Evolutionary conservation across 495 filamentous ascomycete species (phyloP).

Genomic region (Opeltia flavorubescens): DNA sequence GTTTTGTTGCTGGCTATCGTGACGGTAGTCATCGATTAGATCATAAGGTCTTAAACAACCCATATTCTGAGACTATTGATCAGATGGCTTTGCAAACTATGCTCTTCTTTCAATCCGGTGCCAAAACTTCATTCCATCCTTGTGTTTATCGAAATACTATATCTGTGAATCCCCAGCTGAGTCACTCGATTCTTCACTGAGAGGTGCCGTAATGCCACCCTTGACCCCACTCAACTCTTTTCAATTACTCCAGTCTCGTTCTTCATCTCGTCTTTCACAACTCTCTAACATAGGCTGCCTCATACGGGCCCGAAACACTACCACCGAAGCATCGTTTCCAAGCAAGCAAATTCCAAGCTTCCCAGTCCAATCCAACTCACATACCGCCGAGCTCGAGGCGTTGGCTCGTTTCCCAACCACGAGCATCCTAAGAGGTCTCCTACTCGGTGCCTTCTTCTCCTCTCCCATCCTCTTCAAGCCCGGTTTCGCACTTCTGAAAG

Average conservation of each 20-base stretch:
- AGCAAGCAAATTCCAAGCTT: not conserved
- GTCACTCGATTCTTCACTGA: no score
- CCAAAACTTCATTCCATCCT: no score
- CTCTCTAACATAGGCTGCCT: not conserved
- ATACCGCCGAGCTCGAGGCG: conserved; percentile 1
- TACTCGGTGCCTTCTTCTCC: conserved; percentile 31
- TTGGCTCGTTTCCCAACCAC: conserved; percentile 4
- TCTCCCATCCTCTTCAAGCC: conserved; percentile 7
- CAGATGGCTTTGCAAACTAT: no score
- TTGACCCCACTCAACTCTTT: not conserved
- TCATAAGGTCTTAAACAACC: no score
- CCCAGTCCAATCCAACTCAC: not conserved
- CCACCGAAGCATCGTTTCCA: not conserved
- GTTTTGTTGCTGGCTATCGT: no score
- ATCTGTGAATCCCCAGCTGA: no score
- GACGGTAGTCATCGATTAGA: no score
- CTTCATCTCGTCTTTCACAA: not conserved
- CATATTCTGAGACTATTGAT: no score
- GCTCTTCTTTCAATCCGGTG: no score
- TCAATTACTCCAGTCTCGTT: not conserved
- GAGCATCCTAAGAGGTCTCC: conserved; percentile 5
- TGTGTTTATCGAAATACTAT: no score
- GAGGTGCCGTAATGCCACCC: not conserved
- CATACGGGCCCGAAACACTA: not conserved
- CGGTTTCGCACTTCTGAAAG: conserved; percentile 8